Evolutionary conservation across 768 basidiomycete species (phyloP).

Genomic region (Amanita rubescens): DNA sequence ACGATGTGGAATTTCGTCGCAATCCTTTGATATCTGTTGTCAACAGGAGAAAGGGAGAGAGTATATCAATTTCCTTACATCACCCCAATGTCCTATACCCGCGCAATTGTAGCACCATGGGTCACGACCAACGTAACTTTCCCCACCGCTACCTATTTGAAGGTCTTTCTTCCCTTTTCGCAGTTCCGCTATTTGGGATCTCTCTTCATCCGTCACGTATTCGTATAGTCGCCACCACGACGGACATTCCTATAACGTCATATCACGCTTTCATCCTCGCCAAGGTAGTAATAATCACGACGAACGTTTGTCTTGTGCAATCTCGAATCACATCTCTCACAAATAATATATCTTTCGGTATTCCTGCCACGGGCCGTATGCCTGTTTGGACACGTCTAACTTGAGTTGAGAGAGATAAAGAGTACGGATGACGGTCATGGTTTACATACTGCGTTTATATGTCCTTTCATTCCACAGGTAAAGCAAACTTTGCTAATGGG

Average conservation of each 20-base stretch:
- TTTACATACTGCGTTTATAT: conserved; percentile 56
- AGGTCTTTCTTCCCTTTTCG: conserved; percentile 46
- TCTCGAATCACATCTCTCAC: conserved; percentile 63
- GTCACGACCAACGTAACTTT: conserved; percentile 68
- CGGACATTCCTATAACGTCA: conserved; percentile 61
- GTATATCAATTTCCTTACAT: conserved; percentile 41
- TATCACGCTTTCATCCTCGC: background rate
- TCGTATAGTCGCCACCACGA: conserved; percentile 77
- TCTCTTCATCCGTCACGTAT: conserved; percentile 54
- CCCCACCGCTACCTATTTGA: conserved; percentile 61
- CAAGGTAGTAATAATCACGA: conserved; percentile 6
- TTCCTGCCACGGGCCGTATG: conserved; percentile 19
- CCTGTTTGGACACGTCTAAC: conserved; percentile 68
- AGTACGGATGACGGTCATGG: background rate
- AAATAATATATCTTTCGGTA: conserved; percentile 35
- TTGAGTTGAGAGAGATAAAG: conserved; percentile 3
- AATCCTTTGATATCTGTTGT: conserved; percentile 42
- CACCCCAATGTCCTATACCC: conserved; percentile 65
- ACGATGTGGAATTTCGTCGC: conserved; percentile 35
- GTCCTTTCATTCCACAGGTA: conserved; percentile 78
- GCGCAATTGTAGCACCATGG: conserved; percentile 85
- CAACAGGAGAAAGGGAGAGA: background rate
- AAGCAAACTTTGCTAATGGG: conserved; percentile 79
- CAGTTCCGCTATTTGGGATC: conserved; percentile 30
- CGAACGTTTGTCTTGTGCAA: conserved; percentile 58